Conservation (phyloP, 352 stramenopile species). For the Phytophthora constricta region DNA sequence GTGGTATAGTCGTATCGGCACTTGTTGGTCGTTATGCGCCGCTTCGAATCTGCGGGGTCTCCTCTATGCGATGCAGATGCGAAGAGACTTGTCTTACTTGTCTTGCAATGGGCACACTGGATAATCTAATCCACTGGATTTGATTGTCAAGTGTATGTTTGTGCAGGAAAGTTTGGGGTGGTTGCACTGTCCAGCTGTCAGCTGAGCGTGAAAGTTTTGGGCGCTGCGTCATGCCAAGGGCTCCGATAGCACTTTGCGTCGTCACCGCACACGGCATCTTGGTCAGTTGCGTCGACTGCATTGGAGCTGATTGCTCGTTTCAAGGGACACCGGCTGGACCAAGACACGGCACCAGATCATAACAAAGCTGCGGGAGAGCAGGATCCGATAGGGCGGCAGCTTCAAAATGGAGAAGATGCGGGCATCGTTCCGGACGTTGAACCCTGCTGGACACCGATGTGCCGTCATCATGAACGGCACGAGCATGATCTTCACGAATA, state of each 20-base stretch:
- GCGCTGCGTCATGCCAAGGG: no score
- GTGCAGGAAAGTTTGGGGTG: no score
- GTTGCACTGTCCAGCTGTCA: no score
- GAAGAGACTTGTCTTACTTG: neutral
- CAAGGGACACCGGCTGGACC: neutral
- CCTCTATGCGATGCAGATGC: no score
- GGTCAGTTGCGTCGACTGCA: neutral
- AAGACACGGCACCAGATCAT: neutral
- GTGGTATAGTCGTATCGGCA: no score
- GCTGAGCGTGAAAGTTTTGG: no score
- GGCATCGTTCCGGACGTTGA: neutral
- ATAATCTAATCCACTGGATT: no score
- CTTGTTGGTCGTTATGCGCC: neutral
- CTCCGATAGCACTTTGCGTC: no score
- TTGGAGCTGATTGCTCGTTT: no score
- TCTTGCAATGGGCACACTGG: no score
- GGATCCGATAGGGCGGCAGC: neutral
- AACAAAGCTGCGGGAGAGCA: neutral
- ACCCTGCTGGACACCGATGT: neutral
- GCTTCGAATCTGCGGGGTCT: neutral
- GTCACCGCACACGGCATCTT: no score
- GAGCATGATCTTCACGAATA: neutral
- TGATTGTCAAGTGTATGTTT: no score
- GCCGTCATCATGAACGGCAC: neutral
- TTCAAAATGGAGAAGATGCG: neutral